Conservation (phyloP, 345 rosid species). For the Lepidium aucheri region DNA sequence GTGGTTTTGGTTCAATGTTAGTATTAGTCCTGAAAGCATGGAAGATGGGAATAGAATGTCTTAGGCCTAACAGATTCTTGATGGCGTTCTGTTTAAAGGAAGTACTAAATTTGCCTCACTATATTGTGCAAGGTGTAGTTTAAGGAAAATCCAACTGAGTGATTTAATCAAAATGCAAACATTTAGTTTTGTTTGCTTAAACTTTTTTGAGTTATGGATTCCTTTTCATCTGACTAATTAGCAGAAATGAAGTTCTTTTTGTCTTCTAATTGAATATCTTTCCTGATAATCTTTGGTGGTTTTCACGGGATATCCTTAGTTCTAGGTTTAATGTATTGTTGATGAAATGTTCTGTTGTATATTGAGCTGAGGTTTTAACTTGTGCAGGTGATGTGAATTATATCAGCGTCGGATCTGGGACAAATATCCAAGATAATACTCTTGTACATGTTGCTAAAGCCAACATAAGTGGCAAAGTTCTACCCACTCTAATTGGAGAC, state of each 20-base stretch:
- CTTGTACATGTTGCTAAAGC: conserved; percentile 96
- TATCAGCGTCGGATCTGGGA: conserved; percentile 76
- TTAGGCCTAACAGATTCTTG: not conserved
- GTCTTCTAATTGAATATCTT: not conserved
- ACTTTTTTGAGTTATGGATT: not conserved
- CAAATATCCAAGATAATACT: conserved; percentile 94
- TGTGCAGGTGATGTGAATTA: conserved; percentile 79
- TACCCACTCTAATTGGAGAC: conserved; percentile 81
- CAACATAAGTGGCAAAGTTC: conserved; percentile 77
- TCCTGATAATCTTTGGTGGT: not conserved
- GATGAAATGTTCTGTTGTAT: not conserved
- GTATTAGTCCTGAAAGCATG: not conserved
- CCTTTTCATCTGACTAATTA: not conserved
- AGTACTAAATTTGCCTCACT: not conserved
- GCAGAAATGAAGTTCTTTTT: not conserved
- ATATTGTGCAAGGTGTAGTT: not conserved
- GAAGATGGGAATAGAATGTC: not conserved
- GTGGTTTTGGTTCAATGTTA: not conserved
- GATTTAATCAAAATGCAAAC: not conserved
- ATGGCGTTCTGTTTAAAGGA: not conserved
- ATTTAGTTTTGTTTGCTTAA: not conserved
- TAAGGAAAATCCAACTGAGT: not conserved
- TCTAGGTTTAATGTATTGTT: not conserved
- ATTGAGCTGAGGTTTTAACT: not conserved
- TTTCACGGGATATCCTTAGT: not conserved